Percentiles rank a stretch among this genome's conserved stretches.
Evolutionary conservation across 2,329 filamentous ascomycete genomes (phyloP).

Genomic region (Aspergillus sergii): DNA sequence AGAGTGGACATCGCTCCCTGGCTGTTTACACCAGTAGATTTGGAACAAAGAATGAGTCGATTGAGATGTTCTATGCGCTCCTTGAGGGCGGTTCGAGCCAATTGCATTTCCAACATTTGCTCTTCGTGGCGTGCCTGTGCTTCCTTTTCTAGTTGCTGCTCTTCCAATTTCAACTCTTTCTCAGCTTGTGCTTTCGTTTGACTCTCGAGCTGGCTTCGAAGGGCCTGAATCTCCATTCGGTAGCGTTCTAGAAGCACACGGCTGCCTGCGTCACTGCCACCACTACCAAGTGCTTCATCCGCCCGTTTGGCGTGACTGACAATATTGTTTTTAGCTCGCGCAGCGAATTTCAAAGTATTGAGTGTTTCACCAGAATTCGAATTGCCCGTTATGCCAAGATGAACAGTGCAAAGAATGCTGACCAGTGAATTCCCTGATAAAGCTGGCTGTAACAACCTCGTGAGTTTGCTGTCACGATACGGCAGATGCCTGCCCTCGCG

Average conservation of each 20-base stretch:
- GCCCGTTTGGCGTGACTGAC: conserved; percentile 95
- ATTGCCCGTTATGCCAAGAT: conserved; percentile 74
- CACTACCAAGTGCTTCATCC: conserved; percentile 79
- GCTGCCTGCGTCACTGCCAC: conserved; percentile 78
- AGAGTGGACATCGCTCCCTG: conserved; percentile 72
- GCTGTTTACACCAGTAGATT: conserved; percentile 89
- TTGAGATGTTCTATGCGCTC: conserved; percentile 98
- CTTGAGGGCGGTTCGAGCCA: conserved; percentile 91
- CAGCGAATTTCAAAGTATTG: conserved; percentile 96
- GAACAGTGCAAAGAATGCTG: conserved; percentile 95
- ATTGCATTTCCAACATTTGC: conserved; percentile 97
- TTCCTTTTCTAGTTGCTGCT: conserved; percentile 78
- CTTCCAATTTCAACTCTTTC: conserved; percentile 64
- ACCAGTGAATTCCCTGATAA: conserved; percentile 92
- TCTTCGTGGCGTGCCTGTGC: conserved; percentile 88
- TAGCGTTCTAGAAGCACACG: conserved; percentile 90
- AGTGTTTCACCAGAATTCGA: conserved; percentile 85
- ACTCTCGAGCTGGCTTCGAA: conserved; percentile 78
- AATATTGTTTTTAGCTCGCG: conserved; percentile 95
- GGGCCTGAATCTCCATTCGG: conserved; percentile 84
- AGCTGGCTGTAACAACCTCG: conserved; percentile 85
- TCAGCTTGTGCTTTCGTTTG: conserved; percentile 71
- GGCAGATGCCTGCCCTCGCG: conserved; percentile 91
- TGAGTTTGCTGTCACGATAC: conserved; percentile 97
- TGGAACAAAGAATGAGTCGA: conserved; percentile 89